Evolutionary conservation across 2,329 filamentous ascomycete genomes (phyloP).

Genomic region (Xylaria sp.): DNA sequence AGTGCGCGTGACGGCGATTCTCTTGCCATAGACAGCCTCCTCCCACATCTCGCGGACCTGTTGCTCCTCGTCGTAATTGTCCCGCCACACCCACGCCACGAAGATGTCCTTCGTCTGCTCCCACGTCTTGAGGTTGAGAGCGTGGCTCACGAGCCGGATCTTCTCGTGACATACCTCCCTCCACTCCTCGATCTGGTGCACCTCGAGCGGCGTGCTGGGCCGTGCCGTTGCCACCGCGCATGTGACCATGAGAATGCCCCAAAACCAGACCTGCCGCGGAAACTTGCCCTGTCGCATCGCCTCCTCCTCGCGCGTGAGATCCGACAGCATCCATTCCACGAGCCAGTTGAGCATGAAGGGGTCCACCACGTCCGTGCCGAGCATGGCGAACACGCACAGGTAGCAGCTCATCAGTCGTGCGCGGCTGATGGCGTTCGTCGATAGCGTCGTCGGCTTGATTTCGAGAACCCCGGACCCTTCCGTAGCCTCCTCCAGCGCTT

Average conservation of each 20-base stretch:
- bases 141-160: slow-evolving; percentile 41
- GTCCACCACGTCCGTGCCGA: slow-evolving; percentile 40
- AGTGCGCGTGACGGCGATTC: slow-evolving; percentile 36
- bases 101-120: slow-evolving; percentile 40
- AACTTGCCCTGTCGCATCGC: slow-evolving; percentile 41
- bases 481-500: slow-evolving; percentile 35
- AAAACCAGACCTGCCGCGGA: slow-evolving; percentile 42
- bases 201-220: slow-evolving; percentile 37
- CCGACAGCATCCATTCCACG: slow-evolving; percentile 42
- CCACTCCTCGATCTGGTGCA: slow-evolving; percentile 44
- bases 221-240: slow-evolving; percentile 42
- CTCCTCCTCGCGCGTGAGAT: slow-evolving; percentile 40
- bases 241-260: slow-evolving; percentile 42
- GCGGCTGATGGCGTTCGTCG: slow-evolving; percentile 41
- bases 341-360: slow-evolving; percentile 45
- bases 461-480: slow-evolving; percentile 19
- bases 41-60: slow-evolving; percentile 45
- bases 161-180: slow-evolving; percentile 40
- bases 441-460: slow-evolving; percentile 34
- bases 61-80: slow-evolving; percentile 40
- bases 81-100: slow-evolving; percentile 40
- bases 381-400: slow-evolving; percentile 39
- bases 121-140: slow-evolving; percentile 40
- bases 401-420: slow-evolving; percentile 43
- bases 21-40: slow-evolving; percentile 39